Percentiles rank a stretch among this genome's conserved stretches.
These are phyloP conservation scores for Coemansia sp. DNA, from an alignment of 192 early-diverging fungal species.

Conservation along the genomic window DNA sequence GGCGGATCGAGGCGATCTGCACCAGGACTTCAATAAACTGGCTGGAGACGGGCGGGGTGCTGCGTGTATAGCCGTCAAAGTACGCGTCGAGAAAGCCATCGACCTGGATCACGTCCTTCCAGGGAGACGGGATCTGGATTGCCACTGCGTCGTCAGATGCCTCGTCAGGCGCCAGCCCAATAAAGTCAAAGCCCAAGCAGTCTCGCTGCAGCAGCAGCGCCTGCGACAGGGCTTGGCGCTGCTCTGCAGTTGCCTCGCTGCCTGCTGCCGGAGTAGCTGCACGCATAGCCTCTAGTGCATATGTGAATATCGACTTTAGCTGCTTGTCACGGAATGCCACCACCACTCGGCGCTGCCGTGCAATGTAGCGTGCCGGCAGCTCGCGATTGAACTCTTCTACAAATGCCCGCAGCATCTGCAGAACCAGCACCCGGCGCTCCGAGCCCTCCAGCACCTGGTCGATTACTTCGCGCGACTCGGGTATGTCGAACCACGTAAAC, in stretches of 20 bases:
- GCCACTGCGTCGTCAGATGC: slow-evolving; percentile 70
- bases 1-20: slow-evolving; percentile 73
- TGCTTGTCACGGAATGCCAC: slow-evolving; percentile 61
- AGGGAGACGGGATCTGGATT: slow-evolving; percentile 74
- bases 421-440: slow-evolving; percentile 59
- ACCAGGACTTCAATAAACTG: slow-evolving; percentile 80
- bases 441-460: slow-evolving; percentile 43
- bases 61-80: slow-evolving; percentile 64
- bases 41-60: slow-evolving; percentile 56
- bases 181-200: slow-evolving; percentile 81
- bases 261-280: slow-evolving; percentile 28
- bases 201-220: slow-evolving; percentile 61
- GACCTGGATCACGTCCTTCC: slow-evolving; percentile 74
- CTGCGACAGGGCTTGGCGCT: slow-evolving; percentile 42
- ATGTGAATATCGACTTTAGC: slow-evolving; percentile 60
- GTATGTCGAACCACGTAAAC: slow-evolving; percentile 52
- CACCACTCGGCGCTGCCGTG: slow-evolving; percentile 66
- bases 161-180: slow-evolving; percentile 74
- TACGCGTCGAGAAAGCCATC: slow-evolving; percentile 67
- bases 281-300: slow-evolving; percentile 38
- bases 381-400: slow-evolving; percentile 75
- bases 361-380: slow-evolving; percentile 58
- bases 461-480: slow-evolving; percentile 33
- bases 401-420: slow-evolving; percentile 65
- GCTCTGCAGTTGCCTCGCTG: slow-evolving; percentile 40